phyloP scores from a whole-genome alignment of 371 early-diverging fungal species.

The Apophysomyces trapeziformis region DNA sequence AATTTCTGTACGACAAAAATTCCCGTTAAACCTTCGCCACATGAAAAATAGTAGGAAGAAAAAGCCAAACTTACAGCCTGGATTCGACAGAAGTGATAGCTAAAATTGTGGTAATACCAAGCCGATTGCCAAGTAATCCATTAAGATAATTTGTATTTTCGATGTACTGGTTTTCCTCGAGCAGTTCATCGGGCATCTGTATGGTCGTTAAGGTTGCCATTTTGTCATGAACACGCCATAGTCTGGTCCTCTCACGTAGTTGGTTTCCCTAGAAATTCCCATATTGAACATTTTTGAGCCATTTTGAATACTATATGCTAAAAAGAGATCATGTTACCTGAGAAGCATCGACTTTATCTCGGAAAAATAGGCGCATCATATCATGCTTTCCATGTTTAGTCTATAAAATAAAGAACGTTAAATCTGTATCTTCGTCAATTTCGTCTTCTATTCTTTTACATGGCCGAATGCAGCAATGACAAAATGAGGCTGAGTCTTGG shows the following conservation, averaged over 20 bases:
- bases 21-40: neutral
- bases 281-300: no score
- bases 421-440: neutral
- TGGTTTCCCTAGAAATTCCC: neutral
- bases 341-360: neutral
- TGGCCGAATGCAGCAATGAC: slow-evolving; percentile 20
- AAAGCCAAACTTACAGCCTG: neutral
- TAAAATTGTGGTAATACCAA: slow-evolving; percentile 4
- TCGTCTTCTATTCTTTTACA: neutral
- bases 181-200: neutral
- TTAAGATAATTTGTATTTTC: neutral
- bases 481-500: slow-evolving; percentile 16
- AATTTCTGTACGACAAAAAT: neutral
- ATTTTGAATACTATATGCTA: neutral
- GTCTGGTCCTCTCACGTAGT: neutral
- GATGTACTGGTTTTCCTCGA: neutral
- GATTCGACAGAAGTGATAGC: slow-evolving; percentile 4
- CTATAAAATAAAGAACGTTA: neutral
- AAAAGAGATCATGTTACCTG: neutral
- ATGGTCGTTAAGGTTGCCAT: neutral
- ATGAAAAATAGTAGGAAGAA: neutral
- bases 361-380: neutral
- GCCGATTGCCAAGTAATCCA: neutral
- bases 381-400: neutral
- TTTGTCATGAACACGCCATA: neutral